phyloP scores from a whole-genome alignment of 768 basidiomycete genomes.

The Lactarius tabidus region DNA sequence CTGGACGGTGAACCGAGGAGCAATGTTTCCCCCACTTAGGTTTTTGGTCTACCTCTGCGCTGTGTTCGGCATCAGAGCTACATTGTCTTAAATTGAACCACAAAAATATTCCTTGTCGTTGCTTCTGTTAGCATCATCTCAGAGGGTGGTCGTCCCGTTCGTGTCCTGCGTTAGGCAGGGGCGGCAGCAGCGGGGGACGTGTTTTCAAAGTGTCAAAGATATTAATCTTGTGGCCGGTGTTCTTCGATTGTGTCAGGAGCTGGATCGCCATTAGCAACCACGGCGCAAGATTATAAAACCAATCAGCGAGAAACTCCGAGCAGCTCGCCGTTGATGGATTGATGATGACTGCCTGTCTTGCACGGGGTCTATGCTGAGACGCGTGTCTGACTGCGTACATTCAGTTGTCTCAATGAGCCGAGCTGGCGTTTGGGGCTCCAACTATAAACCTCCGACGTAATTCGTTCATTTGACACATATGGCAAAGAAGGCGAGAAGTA shows the following conservation, averaged over 20 bases:
- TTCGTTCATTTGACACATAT: not conserved
- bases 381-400: not conserved
- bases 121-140: not conserved
- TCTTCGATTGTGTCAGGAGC: not conserved
- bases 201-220: not conserved
- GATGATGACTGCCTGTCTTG: not conserved
- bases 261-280: not conserved
- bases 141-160: not conserved
- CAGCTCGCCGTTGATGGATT: not conserved
- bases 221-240: not conserved
- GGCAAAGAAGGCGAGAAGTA: conserved; percentile 6
- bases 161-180: not conserved
- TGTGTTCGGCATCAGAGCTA: not conserved
- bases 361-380: not conserved
- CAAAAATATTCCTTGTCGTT: not conserved
- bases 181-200: not conserved
- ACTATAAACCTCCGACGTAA: not conserved
- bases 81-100: not conserved
- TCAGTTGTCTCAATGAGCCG: not conserved
- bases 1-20: not conserved
- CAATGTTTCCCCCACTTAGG: not conserved
- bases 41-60: not conserved
- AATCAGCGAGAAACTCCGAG: conserved; percentile 8
- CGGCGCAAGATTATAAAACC: not conserved
- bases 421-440: not conserved